Evolutionary conservation across 176 grass and related monocot genomes (phyloP).

Genomic region (Zizania latifolia): DNA sequence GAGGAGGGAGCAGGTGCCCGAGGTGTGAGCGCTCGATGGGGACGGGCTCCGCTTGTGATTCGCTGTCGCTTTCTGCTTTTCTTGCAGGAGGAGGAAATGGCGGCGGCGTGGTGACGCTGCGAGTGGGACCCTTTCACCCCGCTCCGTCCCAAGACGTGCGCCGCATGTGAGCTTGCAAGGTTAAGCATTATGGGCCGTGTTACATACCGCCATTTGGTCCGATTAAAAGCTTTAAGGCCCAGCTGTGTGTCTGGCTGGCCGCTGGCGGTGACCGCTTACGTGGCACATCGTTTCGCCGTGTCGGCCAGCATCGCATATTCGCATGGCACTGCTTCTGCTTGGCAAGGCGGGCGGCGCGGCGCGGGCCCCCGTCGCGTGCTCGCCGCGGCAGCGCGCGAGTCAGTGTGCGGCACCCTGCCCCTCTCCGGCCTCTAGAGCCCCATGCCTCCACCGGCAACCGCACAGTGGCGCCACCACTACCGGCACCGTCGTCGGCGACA

Average conservation of each 20-base stretch:
- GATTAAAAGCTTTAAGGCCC: background rate
- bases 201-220: background rate
- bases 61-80: background rate
- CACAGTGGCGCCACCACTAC: slow-evolving; percentile 4
- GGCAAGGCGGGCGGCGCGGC: background rate
- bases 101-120: background rate
- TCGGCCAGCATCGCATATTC: background rate
- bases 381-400: background rate
- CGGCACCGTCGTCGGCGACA: background rate
- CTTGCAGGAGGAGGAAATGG: slow-evolving; percentile 18
- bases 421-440: background rate
- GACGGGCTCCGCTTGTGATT: background rate
- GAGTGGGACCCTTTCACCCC: background rate
- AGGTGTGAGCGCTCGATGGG: background rate
- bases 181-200: background rate
- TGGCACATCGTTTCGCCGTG: background rate
- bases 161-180: background rate
- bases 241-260: background rate
- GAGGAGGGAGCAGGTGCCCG: background rate
- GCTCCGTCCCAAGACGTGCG: background rate
- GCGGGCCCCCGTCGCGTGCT: background rate
- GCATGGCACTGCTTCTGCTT: background rate
- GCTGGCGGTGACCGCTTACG: background rate
- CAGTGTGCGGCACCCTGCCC: background rate
- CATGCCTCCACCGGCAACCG: background rate